Evolutionary conservation across 2,329 filamentous ascomycete genomes (phyloP).

Genomic region (Tolypocladium tropicale): DNA sequence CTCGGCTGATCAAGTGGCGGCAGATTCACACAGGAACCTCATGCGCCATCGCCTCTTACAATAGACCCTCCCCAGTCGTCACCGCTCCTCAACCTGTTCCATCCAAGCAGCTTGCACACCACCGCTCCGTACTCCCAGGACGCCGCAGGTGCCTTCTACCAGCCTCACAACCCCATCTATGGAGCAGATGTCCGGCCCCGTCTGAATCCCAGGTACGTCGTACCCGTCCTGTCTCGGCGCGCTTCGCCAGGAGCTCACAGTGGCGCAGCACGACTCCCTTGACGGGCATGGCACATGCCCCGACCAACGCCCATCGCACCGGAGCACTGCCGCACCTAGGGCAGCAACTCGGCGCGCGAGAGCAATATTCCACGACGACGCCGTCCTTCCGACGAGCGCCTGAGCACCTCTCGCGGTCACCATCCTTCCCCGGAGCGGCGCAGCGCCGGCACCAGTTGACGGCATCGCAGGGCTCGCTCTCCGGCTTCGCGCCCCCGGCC

Average conservation of each 20-base stretch:
- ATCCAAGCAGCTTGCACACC: constrained; percentile 35
- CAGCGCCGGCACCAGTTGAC: constrained; percentile 43
- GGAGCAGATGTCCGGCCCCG: constrained; percentile 43
- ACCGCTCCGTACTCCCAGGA: constrained; percentile 40
- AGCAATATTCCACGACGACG: constrained; percentile 41
- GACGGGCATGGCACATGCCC: constrained; percentile 48
- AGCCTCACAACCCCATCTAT: constrained; percentile 30
- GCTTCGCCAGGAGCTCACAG: constrained; percentile 5
- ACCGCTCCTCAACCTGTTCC: constrained; percentile 41
- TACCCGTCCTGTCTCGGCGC: background rate
- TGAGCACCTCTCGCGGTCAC: constrained; percentile 41
- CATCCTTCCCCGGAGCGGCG: constrained; percentile 33
- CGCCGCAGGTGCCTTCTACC: constrained; percentile 39
- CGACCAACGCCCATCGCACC: constrained; percentile 30
- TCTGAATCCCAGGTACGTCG: constrained; percentile 44
- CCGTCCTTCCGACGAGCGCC: constrained; percentile 38
- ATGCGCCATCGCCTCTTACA: constrained; percentile 37
- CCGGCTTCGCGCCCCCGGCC: constrained; percentile 29
- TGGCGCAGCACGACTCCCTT: constrained; percentile 35
- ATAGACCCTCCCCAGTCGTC: constrained; percentile 43
- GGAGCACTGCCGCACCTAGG: constrained; percentile 41
- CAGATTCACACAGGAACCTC: constrained; percentile 46
- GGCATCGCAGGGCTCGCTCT: constrained; percentile 38
- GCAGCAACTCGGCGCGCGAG: constrained; percentile 37
- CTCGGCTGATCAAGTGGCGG: constrained; percentile 14